Conservation (phyloP, 179 eudicot genomes). For the Camellia oleifera region DNA sequence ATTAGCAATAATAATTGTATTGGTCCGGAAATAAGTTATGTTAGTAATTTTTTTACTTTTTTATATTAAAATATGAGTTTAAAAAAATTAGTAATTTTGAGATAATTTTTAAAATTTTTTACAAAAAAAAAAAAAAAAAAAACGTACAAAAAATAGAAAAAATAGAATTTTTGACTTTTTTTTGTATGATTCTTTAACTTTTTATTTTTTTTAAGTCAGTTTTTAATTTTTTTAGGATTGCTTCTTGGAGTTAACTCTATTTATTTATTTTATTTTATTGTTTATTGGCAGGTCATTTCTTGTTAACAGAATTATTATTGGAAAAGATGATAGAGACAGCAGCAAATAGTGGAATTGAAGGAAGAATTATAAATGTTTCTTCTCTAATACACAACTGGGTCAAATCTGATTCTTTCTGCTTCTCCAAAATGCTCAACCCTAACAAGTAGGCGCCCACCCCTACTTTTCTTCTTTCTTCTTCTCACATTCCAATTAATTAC, state of each 20-base stretch:
- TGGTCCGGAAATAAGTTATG: no score
- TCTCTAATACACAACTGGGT: constrained; percentile 87
- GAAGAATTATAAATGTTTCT: constrained; percentile 83
- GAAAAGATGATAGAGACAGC: constrained; percentile 96
- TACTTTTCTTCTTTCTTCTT: not conserved
- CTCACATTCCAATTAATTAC: not conserved
- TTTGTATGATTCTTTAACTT: no score
- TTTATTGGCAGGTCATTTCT: constrained; percentile 74
- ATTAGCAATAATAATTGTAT: no score
- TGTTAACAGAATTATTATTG: constrained; percentile 73
- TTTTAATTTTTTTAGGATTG: no score
- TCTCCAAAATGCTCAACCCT: constrained; percentile 57
- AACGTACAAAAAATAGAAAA: not conserved
- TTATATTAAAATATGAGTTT: no score
- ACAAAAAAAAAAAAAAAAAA: not conserved
- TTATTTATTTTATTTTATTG: not conserved
- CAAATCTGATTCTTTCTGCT: constrained; percentile 50
- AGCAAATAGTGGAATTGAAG: constrained; percentile 54
- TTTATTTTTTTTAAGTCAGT: no score
- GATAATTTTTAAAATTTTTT: no score
- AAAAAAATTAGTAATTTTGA: no score
- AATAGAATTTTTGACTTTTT: no score
- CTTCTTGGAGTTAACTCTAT: not conserved
- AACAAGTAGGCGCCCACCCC: constrained; percentile 29
- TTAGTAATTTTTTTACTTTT: no score